Evolutionary conservation across 225 moss, liverwort and hornwort species (phyloP).

Genomic region (Polytrichum commune): DNA sequence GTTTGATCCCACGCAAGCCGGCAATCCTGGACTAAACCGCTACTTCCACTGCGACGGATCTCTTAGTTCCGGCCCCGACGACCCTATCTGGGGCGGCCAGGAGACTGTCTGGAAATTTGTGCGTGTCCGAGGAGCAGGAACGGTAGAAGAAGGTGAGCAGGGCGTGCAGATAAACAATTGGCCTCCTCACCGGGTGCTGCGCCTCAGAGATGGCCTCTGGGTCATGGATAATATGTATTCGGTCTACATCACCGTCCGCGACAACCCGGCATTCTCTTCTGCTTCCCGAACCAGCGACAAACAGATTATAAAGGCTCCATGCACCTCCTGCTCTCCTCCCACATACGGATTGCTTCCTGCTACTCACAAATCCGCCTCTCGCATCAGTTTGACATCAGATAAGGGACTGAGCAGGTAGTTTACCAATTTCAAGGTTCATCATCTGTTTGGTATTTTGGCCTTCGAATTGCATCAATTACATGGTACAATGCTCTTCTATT

Average conservation of each 20-base stretch:
- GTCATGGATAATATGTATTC: conserved; percentile 37
- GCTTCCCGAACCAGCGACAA: neutral
- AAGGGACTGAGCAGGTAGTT: neutral
- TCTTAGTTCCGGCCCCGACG: conserved; percentile 18
- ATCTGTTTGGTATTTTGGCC: neutral
- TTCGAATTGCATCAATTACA: neutral
- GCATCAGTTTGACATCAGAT: neutral
- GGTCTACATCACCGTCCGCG: conserved; percentile 29
- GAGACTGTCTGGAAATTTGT: conserved; percentile 31
- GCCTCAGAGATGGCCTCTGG: conserved; percentile 33
- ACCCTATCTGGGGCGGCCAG: conserved; percentile 45
- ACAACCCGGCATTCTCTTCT: conserved; percentile 28
- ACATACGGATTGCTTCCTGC: conserved; percentile 5
- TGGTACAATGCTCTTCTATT: no score
- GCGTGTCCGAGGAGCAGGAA: neutral
- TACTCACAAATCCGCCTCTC: neutral
- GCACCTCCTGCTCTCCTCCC: conserved; percentile 9
- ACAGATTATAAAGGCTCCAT: neutral
- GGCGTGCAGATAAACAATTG: conserved; percentile 45
- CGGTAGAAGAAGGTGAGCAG: neutral
- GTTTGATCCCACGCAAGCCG: conserved; percentile 32
- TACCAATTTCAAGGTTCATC: neutral
- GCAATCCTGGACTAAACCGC: conserved; percentile 14
- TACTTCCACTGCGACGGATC: conserved; percentile 41
- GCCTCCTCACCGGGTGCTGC: conserved; percentile 31